A percentile compares a stretch with the other conserved stretches of the same genome.
Conservation (phyloP, 805 yeast species). For the Lipomyces sp. region DNA sequence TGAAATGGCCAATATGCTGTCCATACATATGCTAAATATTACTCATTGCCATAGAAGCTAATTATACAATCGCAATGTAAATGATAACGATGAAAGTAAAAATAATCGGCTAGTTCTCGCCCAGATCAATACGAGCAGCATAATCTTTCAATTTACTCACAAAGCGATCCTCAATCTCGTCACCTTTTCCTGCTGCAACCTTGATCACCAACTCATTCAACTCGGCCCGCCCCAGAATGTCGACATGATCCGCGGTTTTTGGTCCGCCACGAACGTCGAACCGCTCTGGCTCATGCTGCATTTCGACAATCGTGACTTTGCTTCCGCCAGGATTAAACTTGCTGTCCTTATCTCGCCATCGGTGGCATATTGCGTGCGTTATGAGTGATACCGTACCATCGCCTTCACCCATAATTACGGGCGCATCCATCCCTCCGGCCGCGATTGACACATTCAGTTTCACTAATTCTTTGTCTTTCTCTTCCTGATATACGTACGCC, state of each 20-base stretch:
- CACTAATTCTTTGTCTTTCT: slow-evolving; percentile 55
- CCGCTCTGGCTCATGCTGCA: slow-evolving; percentile 89
- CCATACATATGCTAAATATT: background rate
- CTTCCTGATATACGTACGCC: slow-evolving; percentile 82
- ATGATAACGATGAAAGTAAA: background rate
- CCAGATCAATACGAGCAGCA: slow-evolving; percentile 59
- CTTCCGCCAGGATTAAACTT: slow-evolving; percentile 79
- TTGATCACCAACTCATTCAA: slow-evolving; percentile 81
- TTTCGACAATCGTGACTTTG: slow-evolving; percentile 81
- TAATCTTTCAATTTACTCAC: slow-evolving; percentile 67
- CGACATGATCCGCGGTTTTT: slow-evolving; percentile 97
- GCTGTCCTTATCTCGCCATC: slow-evolving; percentile 71
- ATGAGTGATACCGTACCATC: slow-evolving; percentile 92
- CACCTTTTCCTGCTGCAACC: slow-evolving; percentile 83
- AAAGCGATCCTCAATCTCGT: slow-evolving; percentile 62
- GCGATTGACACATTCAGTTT: slow-evolving; percentile 74
- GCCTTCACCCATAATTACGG: slow-evolving; percentile 87
- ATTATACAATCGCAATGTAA: background rate
- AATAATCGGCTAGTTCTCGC: slow-evolving; percentile 9
- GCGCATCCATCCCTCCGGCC: slow-evolving; percentile 49
- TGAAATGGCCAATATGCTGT: background rate
- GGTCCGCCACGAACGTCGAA: slow-evolving; percentile 98
- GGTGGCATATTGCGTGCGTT: slow-evolving; percentile 89
- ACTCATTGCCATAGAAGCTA: background rate
- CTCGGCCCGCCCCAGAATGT: slow-evolving; percentile 90